These are phyloP conservation scores for Cucumis melo DNA, from an alignment of 306 rosid genomes.

Conservation along the genomic window DNA sequence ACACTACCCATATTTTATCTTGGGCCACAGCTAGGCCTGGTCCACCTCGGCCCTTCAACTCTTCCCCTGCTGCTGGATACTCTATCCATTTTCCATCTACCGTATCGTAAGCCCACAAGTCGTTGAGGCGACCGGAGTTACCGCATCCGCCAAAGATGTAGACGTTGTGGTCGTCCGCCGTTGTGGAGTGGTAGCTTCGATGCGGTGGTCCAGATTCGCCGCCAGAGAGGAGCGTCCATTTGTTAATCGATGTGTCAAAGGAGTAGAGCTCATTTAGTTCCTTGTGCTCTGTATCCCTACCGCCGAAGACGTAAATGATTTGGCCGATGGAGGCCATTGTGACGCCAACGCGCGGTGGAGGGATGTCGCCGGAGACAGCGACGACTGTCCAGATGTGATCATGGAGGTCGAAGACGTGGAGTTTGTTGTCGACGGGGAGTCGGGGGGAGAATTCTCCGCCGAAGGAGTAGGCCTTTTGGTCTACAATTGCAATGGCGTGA, in stretches of 20 bases:
- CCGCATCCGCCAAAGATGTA: slow-evolving; percentile 82
- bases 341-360: slow-evolving; percentile 85
- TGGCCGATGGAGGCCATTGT: slow-evolving; percentile 47
- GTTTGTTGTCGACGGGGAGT: slow-evolving; percentile 64
- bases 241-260: slow-evolving; percentile 46
- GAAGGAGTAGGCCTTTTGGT: slow-evolving; percentile 57
- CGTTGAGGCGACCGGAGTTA: slow-evolving; percentile 60
- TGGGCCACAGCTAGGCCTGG: slow-evolving; percentile 51
- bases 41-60: slow-evolving; percentile 72
- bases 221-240: slow-evolving; percentile 53
- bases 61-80: slow-evolving; percentile 40
- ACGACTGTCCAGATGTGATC: slow-evolving; percentile 52
- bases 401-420: slow-evolving; percentile 52
- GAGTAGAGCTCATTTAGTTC: slow-evolving; percentile 73
- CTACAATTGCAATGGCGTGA: slow-evolving; percentile 66
- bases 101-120: slow-evolving; percentile 69
- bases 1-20: slow-evolving; percentile 80
- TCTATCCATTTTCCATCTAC: slow-evolving; percentile 47
- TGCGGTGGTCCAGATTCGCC: slow-evolving; percentile 48
- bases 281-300: slow-evolving; percentile 65
- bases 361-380: slow-evolving; percentile 31
- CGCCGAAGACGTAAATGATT: slow-evolving; percentile 71
- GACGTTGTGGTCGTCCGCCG: slow-evolving; percentile 28
- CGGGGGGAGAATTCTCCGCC: slow-evolving; percentile 88
- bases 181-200: slow-evolving; percentile 73